Conservation (phyloP, 2,329 filamentous ascomycete species). For the Harringtonia aguacate region DNA sequence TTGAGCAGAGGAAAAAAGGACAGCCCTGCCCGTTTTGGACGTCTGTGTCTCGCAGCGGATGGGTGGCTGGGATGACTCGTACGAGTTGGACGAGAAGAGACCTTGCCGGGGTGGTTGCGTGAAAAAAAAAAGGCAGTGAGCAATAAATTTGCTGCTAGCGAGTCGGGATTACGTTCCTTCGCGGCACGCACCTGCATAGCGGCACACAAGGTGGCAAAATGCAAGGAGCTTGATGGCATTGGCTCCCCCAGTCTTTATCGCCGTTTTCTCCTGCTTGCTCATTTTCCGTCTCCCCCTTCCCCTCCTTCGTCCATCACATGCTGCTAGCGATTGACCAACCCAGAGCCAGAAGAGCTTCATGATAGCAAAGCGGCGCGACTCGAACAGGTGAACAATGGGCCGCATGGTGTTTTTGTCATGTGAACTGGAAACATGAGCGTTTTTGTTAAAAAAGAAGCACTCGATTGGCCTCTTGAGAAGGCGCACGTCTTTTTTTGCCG, state of each 20-base stretch:
- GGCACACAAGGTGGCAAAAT: too few relatives aligned
- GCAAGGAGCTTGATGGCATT: background rate
- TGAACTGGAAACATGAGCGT: conserved; percentile 6
- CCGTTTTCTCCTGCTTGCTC: background rate
- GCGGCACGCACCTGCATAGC: too few relatives aligned
- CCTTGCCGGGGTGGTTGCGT: too few relatives aligned
- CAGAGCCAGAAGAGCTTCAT: background rate
- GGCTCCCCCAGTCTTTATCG: background rate
- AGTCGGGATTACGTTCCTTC: too few relatives aligned
- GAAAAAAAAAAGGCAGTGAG: background rate
- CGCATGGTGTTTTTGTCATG: conserved; percentile 15
- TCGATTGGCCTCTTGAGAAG: background rate
- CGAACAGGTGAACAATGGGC: conserved; percentile 4
- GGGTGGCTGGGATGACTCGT: too few relatives aligned
- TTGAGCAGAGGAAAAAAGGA: too few relatives aligned
- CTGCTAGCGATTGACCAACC: conserved; percentile 8
- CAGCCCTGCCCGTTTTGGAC: too few relatives aligned
- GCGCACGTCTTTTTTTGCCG: too few relatives aligned
- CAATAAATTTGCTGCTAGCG: too few relatives aligned
- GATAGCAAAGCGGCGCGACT: background rate
- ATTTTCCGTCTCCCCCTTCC: background rate
- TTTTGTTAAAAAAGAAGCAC: background rate
- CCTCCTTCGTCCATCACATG: background rate
- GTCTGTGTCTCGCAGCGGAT: too few relatives aligned
- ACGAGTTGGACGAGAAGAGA: too few relatives aligned